These are phyloP conservation scores for Citrullus mucosospermus DNA, from an alignment of 306 rosid genomes.

Conservation along the genomic window DNA sequence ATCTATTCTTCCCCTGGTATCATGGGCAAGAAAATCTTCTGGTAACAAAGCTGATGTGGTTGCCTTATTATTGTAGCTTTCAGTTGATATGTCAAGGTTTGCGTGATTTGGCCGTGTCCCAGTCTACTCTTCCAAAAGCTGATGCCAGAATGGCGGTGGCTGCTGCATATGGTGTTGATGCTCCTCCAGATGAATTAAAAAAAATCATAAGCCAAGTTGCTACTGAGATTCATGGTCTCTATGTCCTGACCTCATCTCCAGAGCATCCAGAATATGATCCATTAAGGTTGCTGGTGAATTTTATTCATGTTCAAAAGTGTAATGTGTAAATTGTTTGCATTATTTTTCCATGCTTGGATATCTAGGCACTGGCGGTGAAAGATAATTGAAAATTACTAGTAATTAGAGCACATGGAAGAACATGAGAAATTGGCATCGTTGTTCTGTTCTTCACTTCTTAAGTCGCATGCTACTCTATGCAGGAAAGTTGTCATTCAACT, in stretches of 20 bases:
- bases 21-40: background rate
- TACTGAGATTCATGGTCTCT: constrained; percentile 48
- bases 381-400: background rate
- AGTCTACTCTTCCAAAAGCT: constrained; percentile 36
- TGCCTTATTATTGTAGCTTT: constrained; percentile 43
- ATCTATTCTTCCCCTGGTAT: background rate
- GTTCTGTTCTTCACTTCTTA: background rate
- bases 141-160: constrained; percentile 51
- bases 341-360: background rate
- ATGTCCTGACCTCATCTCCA: constrained; percentile 50
- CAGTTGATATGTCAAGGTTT: constrained; percentile 57
- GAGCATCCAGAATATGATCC: constrained; percentile 51
- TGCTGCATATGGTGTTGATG: constrained; percentile 42
- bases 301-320: background rate
- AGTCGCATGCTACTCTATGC: constrained; percentile 18
- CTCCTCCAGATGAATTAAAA: constrained; percentile 58
- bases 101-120: constrained; percentile 43
- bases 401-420: background rate
- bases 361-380: background rate
- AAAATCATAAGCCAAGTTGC: constrained; percentile 53
- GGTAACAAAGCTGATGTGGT: background rate
- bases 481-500: constrained; percentile 72
- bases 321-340: background rate
- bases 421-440: background rate
- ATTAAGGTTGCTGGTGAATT: constrained; percentile 39